These are phyloP conservation scores for Xylaria polymorpha DNA, from an alignment of 2,329 filamentous ascomycete genomes.

Conservation along the genomic window DNA sequence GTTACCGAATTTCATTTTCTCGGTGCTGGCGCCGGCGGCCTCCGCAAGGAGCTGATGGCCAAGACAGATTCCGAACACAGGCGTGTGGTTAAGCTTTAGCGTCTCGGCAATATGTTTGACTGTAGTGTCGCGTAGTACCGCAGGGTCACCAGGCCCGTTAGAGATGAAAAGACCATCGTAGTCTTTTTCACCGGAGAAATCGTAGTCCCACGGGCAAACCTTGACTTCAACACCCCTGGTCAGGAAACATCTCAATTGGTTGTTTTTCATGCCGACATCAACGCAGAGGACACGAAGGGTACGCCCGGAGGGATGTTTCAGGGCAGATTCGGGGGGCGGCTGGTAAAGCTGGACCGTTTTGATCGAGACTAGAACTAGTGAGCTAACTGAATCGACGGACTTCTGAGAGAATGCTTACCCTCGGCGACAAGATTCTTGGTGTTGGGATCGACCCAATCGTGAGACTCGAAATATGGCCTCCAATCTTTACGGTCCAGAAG, in stretches of 20 bases:
- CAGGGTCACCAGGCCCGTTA: slow-evolving; percentile 96
- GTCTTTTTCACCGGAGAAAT: slow-evolving; percentile 84
- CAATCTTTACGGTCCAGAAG: slow-evolving; percentile 55
- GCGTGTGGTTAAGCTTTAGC: slow-evolving; percentile 81
- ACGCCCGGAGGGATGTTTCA: slow-evolving; percentile 90
- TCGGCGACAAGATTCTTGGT: slow-evolving; percentile 91
- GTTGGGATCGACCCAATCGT: slow-evolving; percentile 94
- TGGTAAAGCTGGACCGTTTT: slow-evolving; percentile 87
- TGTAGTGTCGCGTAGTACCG: slow-evolving; percentile 78
- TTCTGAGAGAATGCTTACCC: slow-evolving; percentile 70
- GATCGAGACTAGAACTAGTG: slow-evolving; percentile 79
- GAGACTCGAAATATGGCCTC: slow-evolving; percentile 75
- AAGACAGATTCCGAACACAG: slow-evolving; percentile 95
- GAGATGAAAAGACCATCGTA: slow-evolving; percentile 98
- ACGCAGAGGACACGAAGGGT: slow-evolving; percentile 89
- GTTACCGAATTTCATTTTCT: slow-evolving; percentile 99
- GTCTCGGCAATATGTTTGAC: slow-evolving; percentile 82
- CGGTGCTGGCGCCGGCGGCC: slow-evolving; percentile 84
- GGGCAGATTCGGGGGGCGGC: slow-evolving; percentile 74
- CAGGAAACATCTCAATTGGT: slow-evolving; percentile 94
- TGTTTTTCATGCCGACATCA: slow-evolving; percentile 98
- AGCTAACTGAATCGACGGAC: slow-evolving; percentile 49
- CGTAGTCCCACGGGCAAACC: slow-evolving; percentile 95
- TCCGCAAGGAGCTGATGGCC: slow-evolving; percentile 93
- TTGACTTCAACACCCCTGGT: slow-evolving; percentile 92